Evolutionary conservation across 192 early-diverging fungal genomes (phyloP).

Genomic region (Coemansia furcata): DNA sequence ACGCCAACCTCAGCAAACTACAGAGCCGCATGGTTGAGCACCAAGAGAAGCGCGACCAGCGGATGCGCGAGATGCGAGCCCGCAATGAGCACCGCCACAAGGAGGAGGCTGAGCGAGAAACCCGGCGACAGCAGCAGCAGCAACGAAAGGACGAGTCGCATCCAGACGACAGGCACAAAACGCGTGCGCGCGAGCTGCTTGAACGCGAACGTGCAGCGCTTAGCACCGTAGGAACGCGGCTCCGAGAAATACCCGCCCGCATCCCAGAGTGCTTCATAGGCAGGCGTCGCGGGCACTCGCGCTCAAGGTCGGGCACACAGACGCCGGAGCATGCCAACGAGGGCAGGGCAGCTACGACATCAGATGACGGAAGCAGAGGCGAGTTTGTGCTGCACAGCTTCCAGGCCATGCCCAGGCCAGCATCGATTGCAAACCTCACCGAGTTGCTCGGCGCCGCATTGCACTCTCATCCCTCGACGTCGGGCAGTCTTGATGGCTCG

Average conservation of each 20-base stretch:
- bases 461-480: constrained; percentile 12
- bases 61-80: constrained; percentile 26
- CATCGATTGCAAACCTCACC: constrained; percentile 20
- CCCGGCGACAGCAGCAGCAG: neutral
- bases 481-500: neutral
- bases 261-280: constrained; percentile 14
- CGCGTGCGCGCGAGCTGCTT: neutral
- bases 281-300: constrained; percentile 9
- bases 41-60: constrained; percentile 40
- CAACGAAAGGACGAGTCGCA: constrained; percentile 1
- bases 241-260: constrained; percentile 23
- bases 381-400: constrained; percentile 42
- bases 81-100: constrained; percentile 8
- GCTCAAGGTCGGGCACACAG: constrained; percentile 10
- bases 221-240: constrained; percentile 14
- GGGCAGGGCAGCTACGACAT: neutral
- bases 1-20: constrained; percentile 46
- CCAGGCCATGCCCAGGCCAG: constrained; percentile 31
- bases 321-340: neutral
- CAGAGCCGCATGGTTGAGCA: constrained; percentile 51
- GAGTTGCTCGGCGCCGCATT: constrained; percentile 1
- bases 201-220: constrained; percentile 4
- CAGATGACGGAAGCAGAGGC: neutral
- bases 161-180: neutral
- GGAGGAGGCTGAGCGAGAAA: constrained; percentile 22